phyloP scores from a whole-genome alignment of 257 asterid species.

The Rauvolfia tetraphylla region DNA sequence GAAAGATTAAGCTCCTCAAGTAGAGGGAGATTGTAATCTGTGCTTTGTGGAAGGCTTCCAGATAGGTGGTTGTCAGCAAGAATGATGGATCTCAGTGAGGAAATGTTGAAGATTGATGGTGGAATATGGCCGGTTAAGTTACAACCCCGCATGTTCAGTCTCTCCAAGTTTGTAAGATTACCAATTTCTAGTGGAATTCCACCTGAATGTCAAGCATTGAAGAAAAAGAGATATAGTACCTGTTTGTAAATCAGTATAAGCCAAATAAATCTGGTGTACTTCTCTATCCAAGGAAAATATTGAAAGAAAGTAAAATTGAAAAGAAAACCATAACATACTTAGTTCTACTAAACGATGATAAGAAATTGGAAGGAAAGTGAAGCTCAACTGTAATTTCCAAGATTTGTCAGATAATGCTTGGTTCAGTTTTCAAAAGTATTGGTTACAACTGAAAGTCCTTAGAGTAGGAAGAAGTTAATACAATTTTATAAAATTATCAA shows the following conservation, averaged over 20 bases:
- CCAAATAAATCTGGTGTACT: too few relatives aligned
- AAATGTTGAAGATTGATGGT: conserved; percentile 11
- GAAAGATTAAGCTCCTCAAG: conserved; percentile 20
- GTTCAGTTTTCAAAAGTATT: not conserved
- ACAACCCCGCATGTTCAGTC: not conserved
- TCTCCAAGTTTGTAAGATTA: not conserved
- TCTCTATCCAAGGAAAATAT: too few relatives aligned
- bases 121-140: not conserved
- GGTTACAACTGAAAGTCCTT: too few relatives aligned
- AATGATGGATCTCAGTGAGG: not conserved
- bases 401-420: too few relatives aligned
- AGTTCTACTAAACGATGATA: too few relatives aligned
- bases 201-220: not conserved
- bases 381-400: too few relatives aligned
- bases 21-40: not conserved
- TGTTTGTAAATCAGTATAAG: too few relatives aligned
- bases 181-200: conserved; percentile 10
- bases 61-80: not conserved
- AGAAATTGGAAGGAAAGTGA: too few relatives aligned
- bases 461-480: not conserved
- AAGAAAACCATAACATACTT: too few relatives aligned
- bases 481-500: too few relatives aligned
- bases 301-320: not conserved
- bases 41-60: conserved; percentile 2
- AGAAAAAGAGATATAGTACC: too few relatives aligned